phyloP scores from a whole-genome alignment of 1,139 yeast species.

The Geotrichum candidum region DNA sequence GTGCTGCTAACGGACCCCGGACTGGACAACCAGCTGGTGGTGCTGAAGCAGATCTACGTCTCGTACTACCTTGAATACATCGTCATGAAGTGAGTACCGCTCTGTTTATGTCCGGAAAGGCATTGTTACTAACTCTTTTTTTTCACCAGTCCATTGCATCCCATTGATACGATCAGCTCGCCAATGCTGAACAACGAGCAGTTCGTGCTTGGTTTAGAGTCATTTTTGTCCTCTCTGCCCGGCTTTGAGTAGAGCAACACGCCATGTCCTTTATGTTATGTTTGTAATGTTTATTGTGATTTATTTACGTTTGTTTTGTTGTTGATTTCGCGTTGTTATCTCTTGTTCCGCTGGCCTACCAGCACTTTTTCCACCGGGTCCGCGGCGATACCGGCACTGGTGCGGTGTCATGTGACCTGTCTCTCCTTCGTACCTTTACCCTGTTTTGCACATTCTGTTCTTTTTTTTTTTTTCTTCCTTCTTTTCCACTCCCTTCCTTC shows the following conservation, averaged over 20 bases:
- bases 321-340: not conserved
- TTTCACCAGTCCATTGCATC: conserved; percentile 32
- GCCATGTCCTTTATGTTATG: not conserved
- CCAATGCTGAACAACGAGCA: conserved; percentile 38
- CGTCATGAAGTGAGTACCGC: conserved; percentile 47
- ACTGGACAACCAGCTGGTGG: conserved; percentile 54
- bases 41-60: conserved; percentile 62
- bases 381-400: not conserved
- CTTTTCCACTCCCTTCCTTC: not conserved
- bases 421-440: not conserved
- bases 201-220: conserved; percentile 37
- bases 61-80: conserved; percentile 63
- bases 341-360: not conserved
- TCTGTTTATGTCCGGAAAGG: not conserved
- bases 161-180: conserved; percentile 34
- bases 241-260: conserved; percentile 27
- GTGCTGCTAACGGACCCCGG: conserved; percentile 65
- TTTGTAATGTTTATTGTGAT: not conserved
- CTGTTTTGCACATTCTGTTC: not conserved
- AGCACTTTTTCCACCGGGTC: not conserved
- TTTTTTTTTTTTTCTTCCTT: not conserved
- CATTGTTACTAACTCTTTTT: not conserved
- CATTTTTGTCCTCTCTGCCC: conserved; percentile 36
- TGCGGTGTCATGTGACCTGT: not conserved
- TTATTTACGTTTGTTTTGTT: not conserved